These are phyloP conservation scores for Globisporangium nagaii DNA, from an alignment of 352 stramenopile genomes.

Conservation along the genomic window DNA sequence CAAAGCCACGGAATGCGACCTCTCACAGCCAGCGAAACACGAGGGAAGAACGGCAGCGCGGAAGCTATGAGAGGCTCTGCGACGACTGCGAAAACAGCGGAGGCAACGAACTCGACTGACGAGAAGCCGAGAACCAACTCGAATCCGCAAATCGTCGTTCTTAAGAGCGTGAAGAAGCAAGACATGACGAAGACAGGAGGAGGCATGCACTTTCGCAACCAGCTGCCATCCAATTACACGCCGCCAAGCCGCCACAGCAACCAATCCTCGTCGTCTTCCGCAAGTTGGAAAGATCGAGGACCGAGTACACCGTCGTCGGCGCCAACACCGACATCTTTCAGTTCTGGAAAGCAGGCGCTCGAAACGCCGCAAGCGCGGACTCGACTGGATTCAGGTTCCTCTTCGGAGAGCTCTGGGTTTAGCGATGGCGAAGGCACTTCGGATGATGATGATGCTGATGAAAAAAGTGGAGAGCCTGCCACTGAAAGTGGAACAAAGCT, in stretches of 20 bases:
- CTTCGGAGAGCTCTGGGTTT: conserved; percentile 10
- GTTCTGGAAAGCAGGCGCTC: conserved; percentile 1
- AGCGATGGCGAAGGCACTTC: conserved; percentile 5
- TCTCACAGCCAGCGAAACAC: not conserved
- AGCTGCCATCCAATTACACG: conserved; percentile 59
- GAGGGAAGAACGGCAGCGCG: not conserved
- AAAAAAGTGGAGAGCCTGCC: not conserved
- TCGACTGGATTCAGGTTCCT: conserved; percentile 7
- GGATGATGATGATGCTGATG: not conserved
- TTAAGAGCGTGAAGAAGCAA: conserved; percentile 30
- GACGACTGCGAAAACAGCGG: not conserved
- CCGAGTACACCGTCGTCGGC: conserved; percentile 12
- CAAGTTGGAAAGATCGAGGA: conserved; percentile 8
- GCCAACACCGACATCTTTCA: conserved; percentile 16
- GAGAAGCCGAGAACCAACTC: conserved; percentile 2
- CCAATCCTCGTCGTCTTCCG: conserved; percentile 1
- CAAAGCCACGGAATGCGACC: not conserved
- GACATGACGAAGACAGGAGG: conserved; percentile 11
- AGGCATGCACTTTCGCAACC: conserved; percentile 76
- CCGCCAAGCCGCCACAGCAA: conserved; percentile 20
- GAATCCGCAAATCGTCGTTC: conserved; percentile 5
- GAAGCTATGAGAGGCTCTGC: not conserved
- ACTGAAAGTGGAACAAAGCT: not conserved
- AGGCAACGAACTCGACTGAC: conserved; percentile 8
- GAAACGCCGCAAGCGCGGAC: not conserved